Percentiles rank a stretch among this genome's conserved stretches.
Conservation (phyloP, 2,329 filamentous ascomycete genomes). For the Fusarium sp. region DNA sequence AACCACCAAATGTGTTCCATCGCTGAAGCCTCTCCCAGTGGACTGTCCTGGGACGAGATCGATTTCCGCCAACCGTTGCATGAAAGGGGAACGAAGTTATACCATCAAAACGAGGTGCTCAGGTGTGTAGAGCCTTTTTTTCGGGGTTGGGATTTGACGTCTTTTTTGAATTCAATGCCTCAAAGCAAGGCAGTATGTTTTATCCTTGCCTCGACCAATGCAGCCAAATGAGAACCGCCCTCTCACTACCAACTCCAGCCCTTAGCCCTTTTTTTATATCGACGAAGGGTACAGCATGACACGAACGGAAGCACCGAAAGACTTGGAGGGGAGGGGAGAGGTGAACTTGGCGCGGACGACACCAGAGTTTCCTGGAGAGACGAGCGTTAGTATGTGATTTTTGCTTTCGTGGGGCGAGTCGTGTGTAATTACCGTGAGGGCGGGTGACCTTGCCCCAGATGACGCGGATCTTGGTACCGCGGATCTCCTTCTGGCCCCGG, state of each 20-base stretch:
- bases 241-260: conserved; percentile 73
- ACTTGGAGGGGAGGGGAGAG: conserved; percentile 94
- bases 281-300: conserved; percentile 98
- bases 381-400: conserved; percentile 30
- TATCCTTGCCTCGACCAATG: conserved; percentile 71
- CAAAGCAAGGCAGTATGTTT: conserved; percentile 66
- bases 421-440: conserved; percentile 80
- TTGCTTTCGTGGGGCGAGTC: not conserved
- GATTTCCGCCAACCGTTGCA: conserved; percentile 44
- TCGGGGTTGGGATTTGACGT: conserved; percentile 58
- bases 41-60: conserved; percentile 45
- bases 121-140: conserved; percentile 45
- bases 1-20: conserved; percentile 46
- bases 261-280: conserved; percentile 82
- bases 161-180: conserved; percentile 68
- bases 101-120: conserved; percentile 46
- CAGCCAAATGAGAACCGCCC: conserved; percentile 72
- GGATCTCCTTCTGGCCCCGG: conserved; percentile 92
- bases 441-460: conserved; percentile 99
- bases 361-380: conserved; percentile 85
- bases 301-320: conserved; percentile 95
- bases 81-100: conserved; percentile 36
- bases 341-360: conserved; percentile 98
- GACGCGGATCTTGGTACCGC: conserved; percentile 97
- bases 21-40: conserved; percentile 46